Percentiles rank a stretch among this genome's conserved stretches.
phyloP scores from a whole-genome alignment of 2,329 filamentous ascomycete species.

The Pseudogymnoascus sp. region DNA sequence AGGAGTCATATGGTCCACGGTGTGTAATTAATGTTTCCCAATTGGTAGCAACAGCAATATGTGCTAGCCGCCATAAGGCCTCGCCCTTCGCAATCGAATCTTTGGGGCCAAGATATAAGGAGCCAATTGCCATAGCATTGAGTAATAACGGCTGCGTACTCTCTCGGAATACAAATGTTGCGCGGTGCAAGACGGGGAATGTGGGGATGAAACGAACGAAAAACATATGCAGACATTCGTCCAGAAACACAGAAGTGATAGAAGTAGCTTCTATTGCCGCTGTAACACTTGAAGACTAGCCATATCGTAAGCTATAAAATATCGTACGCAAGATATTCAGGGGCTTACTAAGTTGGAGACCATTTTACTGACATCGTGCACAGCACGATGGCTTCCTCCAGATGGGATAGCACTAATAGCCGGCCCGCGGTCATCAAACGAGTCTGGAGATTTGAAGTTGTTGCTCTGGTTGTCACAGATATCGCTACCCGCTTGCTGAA shows the following conservation, averaged over 20 bases:
- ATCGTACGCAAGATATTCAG: no score
- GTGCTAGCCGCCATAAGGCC: conserved; percentile 36
- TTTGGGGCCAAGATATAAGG: conserved; percentile 37
- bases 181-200: conserved; percentile 37
- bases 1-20: conserved; percentile 34
- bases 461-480: conserved; percentile 1
- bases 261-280: conserved; percentile 36
- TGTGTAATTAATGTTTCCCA: conserved; percentile 39
- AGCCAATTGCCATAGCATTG: conserved; percentile 39
- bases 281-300: conserved; percentile 35
- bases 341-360: conserved; percentile 33
- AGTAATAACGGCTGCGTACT: conserved; percentile 36
- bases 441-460: conserved; percentile 25
- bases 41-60: conserved; percentile 38
- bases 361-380: conserved; percentile 39
- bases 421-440: conserved; percentile 31
- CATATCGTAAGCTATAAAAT: neutral
- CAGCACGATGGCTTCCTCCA: conserved; percentile 35
- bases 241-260: conserved; percentile 38
- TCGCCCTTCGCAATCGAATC: conserved; percentile 36
- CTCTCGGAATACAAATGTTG: conserved; percentile 38
- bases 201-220: conserved; percentile 39
- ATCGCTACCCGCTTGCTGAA: conserved; percentile 11
- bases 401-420: conserved; percentile 33
- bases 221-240: conserved; percentile 40